Evolutionary conservation across 1,139 yeast species (phyloP).

Genomic region (Debaryomyces subglobosus): DNA sequence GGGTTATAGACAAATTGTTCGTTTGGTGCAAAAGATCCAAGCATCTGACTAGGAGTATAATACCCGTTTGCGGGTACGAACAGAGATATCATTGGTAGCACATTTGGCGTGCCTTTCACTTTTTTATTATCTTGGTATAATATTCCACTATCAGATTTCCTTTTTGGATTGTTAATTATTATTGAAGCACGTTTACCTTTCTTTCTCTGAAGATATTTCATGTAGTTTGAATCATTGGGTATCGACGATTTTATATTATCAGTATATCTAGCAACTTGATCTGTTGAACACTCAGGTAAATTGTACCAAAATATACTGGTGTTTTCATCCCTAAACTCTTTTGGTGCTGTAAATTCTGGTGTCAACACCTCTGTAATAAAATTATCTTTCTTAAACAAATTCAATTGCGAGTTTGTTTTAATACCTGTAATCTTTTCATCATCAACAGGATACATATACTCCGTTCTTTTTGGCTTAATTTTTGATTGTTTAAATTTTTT

Average conservation of each 20-base stretch:
- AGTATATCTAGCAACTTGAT: conserved; percentile 27
- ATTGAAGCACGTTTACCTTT: background rate
- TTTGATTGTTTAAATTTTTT: background rate
- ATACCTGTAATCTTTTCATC: conserved; percentile 17
- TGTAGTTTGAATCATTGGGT: conserved; percentile 30
- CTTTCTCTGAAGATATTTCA: conserved; percentile 18
- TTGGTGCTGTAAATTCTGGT: conserved; percentile 4
- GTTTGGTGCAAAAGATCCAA: background rate
- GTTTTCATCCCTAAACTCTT: background rate
- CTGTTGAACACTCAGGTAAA: conserved; percentile 24
- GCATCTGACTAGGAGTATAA: background rate
- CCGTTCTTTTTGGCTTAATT: background rate
- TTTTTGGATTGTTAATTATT: background rate
- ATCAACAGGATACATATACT: conserved; percentile 7
- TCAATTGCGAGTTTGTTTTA: background rate
- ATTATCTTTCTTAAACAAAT: conserved; percentile 9
- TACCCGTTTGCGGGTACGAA: background rate
- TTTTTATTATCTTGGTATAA: background rate
- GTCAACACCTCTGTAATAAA: conserved; percentile 17
- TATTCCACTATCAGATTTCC: conserved; percentile 3
- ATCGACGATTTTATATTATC: conserved; percentile 15
- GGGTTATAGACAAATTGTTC: background rate
- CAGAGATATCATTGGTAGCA: background rate
- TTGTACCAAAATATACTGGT: conserved; percentile 26
- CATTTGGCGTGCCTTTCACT: background rate